Evolutionary conservation across 305 asterid genomes (phyloP).

Genomic region (Fraxinus velutina): DNA sequence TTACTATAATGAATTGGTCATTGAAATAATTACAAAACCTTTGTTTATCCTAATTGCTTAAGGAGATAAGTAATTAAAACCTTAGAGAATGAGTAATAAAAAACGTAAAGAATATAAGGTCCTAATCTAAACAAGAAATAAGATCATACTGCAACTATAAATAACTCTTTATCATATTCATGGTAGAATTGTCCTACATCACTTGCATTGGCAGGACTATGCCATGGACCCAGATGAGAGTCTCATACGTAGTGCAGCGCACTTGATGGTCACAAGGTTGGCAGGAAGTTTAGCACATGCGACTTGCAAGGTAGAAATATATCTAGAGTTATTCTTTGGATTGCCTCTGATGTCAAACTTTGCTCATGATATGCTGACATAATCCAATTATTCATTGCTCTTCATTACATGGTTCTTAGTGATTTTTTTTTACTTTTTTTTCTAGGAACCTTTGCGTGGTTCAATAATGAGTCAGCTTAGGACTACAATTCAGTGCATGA

Average conservation of each 20-base stretch:
- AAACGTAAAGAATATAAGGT: background rate
- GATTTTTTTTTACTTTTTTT: slow-evolving; percentile 9
- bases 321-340: background rate
- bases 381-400: background rate
- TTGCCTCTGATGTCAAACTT: background rate
- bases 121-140: background rate
- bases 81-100: background rate
- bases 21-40: background rate
- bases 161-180: background rate
- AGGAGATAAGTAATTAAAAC: background rate
- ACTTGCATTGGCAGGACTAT: slow-evolving; percentile 63
- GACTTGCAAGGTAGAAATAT: slow-evolving; percentile 82
- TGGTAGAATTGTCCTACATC: background rate
- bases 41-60: background rate
- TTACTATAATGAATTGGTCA: background rate
- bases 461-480: slow-evolving; percentile 84
- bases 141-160: background rate
- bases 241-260: slow-evolving; percentile 85
- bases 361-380: background rate
- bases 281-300: slow-evolving; percentile 99
- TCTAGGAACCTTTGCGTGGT: slow-evolving; percentile 87
- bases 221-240: slow-evolving; percentile 98
- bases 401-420: slow-evolving; percentile 10
- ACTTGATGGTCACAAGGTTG: slow-evolving; percentile 97
- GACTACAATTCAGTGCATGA: slow-evolving; percentile 65